A percentile compares a stretch with the other conserved stretches of the same genome.
Conservation (phyloP, 495 filamentous ascomycete species). For the Neurospora sp. region DNA sequence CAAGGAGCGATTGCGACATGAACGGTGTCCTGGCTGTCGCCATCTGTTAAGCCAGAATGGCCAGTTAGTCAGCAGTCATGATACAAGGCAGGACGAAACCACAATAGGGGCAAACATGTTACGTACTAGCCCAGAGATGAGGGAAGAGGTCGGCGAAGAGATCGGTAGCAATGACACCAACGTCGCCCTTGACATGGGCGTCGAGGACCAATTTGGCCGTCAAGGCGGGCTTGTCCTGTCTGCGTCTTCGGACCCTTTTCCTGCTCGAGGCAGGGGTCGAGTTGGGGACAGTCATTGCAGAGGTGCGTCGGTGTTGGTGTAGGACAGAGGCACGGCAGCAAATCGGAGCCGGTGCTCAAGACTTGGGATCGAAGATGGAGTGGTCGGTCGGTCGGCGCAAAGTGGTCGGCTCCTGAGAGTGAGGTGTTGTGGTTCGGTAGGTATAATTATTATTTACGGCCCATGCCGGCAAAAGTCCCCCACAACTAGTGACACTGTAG, state of each 20-base stretch:
- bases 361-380: background rate
- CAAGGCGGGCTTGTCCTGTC: constrained; percentile 45
- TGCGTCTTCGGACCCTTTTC: constrained; percentile 39
- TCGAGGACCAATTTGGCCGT: constrained; percentile 58
- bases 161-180: constrained; percentile 79
- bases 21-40: constrained; percentile 27
- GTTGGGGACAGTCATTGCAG: background rate
- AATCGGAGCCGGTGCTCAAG: background rate
- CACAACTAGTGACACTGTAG: background rate
- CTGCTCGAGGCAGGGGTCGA: constrained; percentile 5
- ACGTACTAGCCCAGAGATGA: constrained; percentile 32
- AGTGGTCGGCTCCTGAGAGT: background rate
- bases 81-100: background rate
- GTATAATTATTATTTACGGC: background rate
- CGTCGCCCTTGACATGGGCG: constrained; percentile 76
- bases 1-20: constrained; percentile 79
- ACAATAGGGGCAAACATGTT: background rate
- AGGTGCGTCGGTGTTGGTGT: background rate
- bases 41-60: constrained; percentile 5
- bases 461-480: background rate
- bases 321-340: background rate
- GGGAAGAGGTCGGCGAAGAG: constrained; percentile 76
- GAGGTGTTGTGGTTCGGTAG: background rate
- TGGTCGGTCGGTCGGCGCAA: background rate
- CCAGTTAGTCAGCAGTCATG: constrained; percentile 12